Evolutionary conservation across 495 filamentous ascomycete species (phyloP).

Genomic region (Penicillium antarcticum): DNA sequence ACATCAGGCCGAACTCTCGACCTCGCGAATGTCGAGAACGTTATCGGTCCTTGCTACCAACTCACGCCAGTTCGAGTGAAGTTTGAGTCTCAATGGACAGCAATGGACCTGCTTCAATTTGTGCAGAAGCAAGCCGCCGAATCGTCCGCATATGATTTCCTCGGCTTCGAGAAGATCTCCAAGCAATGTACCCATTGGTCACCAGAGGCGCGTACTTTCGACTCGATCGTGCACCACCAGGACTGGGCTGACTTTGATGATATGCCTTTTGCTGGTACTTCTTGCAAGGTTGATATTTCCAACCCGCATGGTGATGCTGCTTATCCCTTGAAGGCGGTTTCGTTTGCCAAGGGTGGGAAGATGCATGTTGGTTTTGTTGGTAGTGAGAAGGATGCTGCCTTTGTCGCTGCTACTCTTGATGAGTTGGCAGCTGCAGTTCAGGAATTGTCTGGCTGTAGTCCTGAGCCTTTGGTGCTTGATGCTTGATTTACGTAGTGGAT

Average conservation of each 20-base stretch:
- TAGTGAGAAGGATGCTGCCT: constrained; percentile 21
- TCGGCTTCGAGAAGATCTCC: constrained; percentile 30
- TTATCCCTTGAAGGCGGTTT: constrained; percentile 37
- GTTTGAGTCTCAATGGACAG: constrained; percentile 33
- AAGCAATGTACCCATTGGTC: constrained; percentile 25
- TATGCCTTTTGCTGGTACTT: constrained; percentile 36
- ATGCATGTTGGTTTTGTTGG: constrained; percentile 38
- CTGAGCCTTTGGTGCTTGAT: constrained; percentile 11
- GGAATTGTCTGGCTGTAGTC: constrained; percentile 13
- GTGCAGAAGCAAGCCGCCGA: constrained; percentile 32
- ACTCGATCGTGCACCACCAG: constrained; percentile 36
- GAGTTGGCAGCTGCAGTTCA: constrained; percentile 25
- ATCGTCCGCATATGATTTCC: constrained; percentile 26
- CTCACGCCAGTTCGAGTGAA: constrained; percentile 31
- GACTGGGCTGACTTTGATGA: constrained; percentile 38
- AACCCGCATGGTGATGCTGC: constrained; percentile 38
- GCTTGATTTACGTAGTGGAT: background rate
- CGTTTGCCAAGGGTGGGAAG: constrained; percentile 27
- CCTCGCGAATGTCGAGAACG: constrained; percentile 36
- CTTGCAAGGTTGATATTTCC: constrained; percentile 33
- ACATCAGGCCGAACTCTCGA: constrained; percentile 50
- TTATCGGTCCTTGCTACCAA: constrained; percentile 45
- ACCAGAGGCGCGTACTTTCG: constrained; percentile 13
- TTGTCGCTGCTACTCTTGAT: constrained; percentile 26
- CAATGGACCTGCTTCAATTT: constrained; percentile 29